Conservation (phyloP, 805 yeast genomes). For the Zygosaccharomyces bisporus region DNA sequence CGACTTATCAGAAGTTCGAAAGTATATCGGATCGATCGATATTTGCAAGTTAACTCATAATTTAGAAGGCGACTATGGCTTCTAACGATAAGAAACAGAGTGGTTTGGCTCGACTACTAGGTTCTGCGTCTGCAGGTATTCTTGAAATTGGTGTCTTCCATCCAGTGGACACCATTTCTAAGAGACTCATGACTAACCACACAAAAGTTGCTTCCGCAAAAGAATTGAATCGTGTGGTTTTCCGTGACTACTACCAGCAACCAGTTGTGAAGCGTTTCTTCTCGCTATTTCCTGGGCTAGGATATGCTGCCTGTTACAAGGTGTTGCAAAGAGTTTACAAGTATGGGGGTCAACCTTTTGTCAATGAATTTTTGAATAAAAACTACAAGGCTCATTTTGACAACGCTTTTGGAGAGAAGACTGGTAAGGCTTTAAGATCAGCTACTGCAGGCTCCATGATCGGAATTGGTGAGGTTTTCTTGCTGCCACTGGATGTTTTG, state of each 20-base stretch:
- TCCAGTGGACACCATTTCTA: conserved; percentile 97
- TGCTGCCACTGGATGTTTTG: conserved; percentile 91
- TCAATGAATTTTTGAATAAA: conserved; percentile 81
- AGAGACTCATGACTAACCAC: conserved; percentile 85
- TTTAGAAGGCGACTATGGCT: conserved; percentile 9
- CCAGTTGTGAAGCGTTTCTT: conserved; percentile 66
- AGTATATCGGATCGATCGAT: conserved; percentile 5
- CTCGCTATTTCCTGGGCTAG: conserved; percentile 94
- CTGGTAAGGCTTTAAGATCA: conserved; percentile 94
- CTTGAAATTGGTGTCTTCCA: conserved; percentile 96
- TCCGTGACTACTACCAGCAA: conserved; percentile 73
- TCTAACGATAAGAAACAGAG: conserved; percentile 72
- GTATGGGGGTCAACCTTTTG: conserved; percentile 99
- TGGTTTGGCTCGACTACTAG: conserved; percentile 84
- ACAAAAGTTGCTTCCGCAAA: conserved; percentile 58
- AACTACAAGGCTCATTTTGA: conserved; percentile 73
- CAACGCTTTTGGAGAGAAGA: conserved; percentile 78
- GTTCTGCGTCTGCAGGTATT: conserved; percentile 97
- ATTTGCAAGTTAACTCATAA: no score
- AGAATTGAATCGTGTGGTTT: conserved; percentile 81
- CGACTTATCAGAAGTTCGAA: not conserved
- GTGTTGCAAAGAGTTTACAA: conserved; percentile 96
- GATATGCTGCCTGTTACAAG: conserved; percentile 97
- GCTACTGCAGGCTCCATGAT: conserved; percentile 97
- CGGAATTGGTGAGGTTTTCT: conserved; percentile 96